A percentile compares a stretch with the other conserved stretches of the same genome.
phyloP scores from a whole-genome alignment of 139 green algal species.

The Tetradesmus lagerheimii region DNA sequence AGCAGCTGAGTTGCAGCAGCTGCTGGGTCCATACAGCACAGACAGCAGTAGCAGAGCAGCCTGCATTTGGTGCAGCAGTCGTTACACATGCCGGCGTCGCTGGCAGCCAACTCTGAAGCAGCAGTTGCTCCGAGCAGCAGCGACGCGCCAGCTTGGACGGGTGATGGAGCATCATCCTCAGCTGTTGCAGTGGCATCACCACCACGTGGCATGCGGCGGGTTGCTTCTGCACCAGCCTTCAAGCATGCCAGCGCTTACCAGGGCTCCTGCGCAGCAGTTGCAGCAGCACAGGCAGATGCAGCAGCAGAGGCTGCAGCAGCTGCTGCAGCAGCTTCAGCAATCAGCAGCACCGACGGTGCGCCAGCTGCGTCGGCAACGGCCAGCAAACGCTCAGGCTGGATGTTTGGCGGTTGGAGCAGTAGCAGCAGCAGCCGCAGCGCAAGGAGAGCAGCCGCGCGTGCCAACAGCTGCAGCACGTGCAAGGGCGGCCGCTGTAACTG shows the following conservation, averaged over 20 bases:
- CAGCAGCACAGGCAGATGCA: constrained; percentile 26
- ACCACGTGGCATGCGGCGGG: constrained; percentile 22
- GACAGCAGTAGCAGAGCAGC: background rate
- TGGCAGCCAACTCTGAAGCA: background rate
- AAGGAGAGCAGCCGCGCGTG: background rate
- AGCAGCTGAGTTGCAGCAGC: background rate
- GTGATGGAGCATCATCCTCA: background rate
- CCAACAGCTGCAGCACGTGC: constrained; percentile 23
- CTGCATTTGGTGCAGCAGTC: background rate
- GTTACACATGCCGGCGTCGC: background rate
- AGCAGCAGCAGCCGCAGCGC: background rate
- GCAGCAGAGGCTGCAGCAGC: background rate
- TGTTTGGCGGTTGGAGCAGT: background rate
- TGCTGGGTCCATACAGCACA: background rate
- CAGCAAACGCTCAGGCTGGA: background rate
- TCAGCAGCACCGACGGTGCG: background rate
- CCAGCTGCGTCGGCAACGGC: background rate
- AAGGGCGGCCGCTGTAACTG: constrained; percentile 17
- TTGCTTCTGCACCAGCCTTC: constrained; percentile 45
- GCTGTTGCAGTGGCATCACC: background rate
- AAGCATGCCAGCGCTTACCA: constrained; percentile 20
- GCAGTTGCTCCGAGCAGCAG: background rate
- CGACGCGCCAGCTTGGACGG: background rate
- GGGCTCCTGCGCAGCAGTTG: constrained; percentile 2
- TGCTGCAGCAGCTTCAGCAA: background rate